phyloP scores from a whole-genome alignment of 306 rosid species.

The Vicia villosa region DNA sequence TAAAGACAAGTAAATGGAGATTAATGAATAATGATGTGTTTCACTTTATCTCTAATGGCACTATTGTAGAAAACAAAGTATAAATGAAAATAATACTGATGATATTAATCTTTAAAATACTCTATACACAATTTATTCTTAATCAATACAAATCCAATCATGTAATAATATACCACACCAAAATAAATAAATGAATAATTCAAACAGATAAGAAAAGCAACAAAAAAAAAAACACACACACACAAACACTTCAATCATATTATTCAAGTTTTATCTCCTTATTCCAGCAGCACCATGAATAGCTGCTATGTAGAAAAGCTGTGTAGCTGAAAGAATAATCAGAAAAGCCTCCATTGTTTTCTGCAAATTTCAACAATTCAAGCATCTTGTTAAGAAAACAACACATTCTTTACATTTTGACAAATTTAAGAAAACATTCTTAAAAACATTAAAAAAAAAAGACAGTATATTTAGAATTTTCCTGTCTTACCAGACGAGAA shows the following conservation, averaged over 20 bases:
- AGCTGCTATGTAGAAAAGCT: slow-evolving; percentile 76
- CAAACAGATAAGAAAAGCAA: background rate
- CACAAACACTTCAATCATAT: slow-evolving; percentile 30
- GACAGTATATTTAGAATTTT: background rate
- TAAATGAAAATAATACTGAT: background rate
- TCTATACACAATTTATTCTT: slow-evolving; percentile 36
- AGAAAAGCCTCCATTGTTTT: slow-evolving; percentile 92
- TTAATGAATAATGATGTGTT: too few relatives aligned
- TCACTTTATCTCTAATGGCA: too few relatives aligned
- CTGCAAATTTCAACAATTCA: slow-evolving; percentile 49
- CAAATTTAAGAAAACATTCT: too few relatives aligned
- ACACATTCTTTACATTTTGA: too few relatives aligned
- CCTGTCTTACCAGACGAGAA: slow-evolving; percentile 71
- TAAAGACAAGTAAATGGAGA: too few relatives aligned
- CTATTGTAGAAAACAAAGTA: background rate
- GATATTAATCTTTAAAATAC: background rate
- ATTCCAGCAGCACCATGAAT: slow-evolving; percentile 52
- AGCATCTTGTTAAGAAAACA: background rate
- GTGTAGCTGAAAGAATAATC: slow-evolving; percentile 88
- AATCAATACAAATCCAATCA: slow-evolving; percentile 47
- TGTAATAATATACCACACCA: slow-evolving; percentile 42
- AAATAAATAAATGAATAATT: slow-evolving; percentile 13
- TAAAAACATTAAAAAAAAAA: background rate
- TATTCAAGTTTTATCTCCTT: slow-evolving; percentile 38
- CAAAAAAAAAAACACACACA: background rate